Evolutionary conservation across 1,284 basidiomycete genomes (phyloP).

Genomic region (Peniophora sp.): DNA sequence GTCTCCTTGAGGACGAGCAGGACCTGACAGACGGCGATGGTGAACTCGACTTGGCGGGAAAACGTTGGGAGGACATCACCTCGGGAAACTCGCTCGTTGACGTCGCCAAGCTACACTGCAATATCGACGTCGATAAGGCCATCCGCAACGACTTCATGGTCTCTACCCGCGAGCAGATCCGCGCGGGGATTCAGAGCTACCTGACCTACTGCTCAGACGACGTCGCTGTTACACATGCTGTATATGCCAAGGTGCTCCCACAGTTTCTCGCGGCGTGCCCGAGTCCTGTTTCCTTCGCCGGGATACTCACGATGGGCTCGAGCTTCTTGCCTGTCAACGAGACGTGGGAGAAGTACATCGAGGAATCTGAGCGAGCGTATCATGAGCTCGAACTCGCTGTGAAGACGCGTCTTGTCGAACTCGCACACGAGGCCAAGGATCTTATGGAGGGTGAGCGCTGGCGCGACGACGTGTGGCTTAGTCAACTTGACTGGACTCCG

Average conservation of each 20-base stretch:
- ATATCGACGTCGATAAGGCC: conserved; percentile 75
- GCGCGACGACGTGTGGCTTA: conserved; percentile 80
- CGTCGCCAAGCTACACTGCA: conserved; percentile 87
- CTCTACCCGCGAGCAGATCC: conserved; percentile 55
- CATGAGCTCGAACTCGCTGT: conserved; percentile 71
- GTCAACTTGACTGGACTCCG: conserved; percentile 93
- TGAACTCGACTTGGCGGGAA: conserved; percentile 29
- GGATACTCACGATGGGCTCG: conserved; percentile 87
- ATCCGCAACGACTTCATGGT: conserved; percentile 76
- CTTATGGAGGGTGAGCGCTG: conserved; percentile 44
- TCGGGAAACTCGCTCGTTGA: conserved; percentile 90
- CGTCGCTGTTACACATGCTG: conserved; percentile 78
- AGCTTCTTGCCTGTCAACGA: conserved; percentile 89
- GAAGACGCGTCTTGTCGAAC: conserved; percentile 52
- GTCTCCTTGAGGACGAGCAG: conserved; percentile 28
- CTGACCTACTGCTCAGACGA: conserved; percentile 88
- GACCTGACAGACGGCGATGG: conserved; percentile 31
- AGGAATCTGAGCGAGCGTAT: conserved; percentile 75
- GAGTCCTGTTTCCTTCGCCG: conserved; percentile 90
- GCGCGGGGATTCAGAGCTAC: conserved; percentile 64
- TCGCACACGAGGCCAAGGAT: conserved; percentile 59
- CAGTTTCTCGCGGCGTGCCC: conserved; percentile 82
- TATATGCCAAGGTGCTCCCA: conserved; percentile 79
- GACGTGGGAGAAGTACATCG: conserved; percentile 80
- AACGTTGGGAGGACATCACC: conserved; percentile 90